These are phyloP conservation scores for Arabidopsis suecica DNA, from an alignment of 345 rosid genomes.

Conservation along the genomic window DNA sequence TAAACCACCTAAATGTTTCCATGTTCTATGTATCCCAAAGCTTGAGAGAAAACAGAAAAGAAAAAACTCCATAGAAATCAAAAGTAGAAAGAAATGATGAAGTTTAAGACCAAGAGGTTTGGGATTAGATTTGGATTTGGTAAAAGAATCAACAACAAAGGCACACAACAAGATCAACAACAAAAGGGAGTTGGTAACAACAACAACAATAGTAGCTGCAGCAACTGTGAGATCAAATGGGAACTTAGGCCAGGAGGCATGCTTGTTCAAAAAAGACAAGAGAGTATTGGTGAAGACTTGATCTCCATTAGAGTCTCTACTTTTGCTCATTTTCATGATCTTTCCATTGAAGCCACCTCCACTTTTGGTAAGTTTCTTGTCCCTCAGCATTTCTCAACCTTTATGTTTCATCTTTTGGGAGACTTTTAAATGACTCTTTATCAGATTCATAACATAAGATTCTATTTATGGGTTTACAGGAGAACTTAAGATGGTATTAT, in stretches of 20 bases:
- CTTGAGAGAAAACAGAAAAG: background rate
- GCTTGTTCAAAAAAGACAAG: constrained; percentile 89
- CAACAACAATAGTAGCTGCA: constrained; percentile 27
- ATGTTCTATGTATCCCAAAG: constrained; percentile 21
- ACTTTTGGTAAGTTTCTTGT: constrained; percentile 68
- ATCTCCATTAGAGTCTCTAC: constrained; percentile 76
- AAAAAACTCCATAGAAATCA: background rate
- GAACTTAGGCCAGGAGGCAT: constrained; percentile 90
- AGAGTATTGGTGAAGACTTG: constrained; percentile 51
- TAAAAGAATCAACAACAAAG: constrained; percentile 37
- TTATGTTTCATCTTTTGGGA: background rate
- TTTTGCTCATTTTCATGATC: constrained; percentile 67
- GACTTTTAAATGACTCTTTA: background rate
- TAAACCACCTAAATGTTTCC: constrained; percentile 32
- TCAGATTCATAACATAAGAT: background rate
- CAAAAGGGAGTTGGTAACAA: constrained; percentile 44
- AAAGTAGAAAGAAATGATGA: constrained; percentile 53
- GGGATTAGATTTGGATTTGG: constrained; percentile 64
- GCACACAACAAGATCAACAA: constrained; percentile 39
- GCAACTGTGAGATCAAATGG: constrained; percentile 72
- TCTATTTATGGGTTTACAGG: constrained; percentile 53
- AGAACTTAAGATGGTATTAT: constrained; percentile 79
- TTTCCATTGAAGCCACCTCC: constrained; percentile 81
- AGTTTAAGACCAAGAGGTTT: constrained; percentile 74
- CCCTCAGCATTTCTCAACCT: background rate